Evolutionary conservation across 768 basidiomycete genomes (phyloP), one percentile per base, ranked within the genome.

Genomic region (Auricularia sp.): DNA sequence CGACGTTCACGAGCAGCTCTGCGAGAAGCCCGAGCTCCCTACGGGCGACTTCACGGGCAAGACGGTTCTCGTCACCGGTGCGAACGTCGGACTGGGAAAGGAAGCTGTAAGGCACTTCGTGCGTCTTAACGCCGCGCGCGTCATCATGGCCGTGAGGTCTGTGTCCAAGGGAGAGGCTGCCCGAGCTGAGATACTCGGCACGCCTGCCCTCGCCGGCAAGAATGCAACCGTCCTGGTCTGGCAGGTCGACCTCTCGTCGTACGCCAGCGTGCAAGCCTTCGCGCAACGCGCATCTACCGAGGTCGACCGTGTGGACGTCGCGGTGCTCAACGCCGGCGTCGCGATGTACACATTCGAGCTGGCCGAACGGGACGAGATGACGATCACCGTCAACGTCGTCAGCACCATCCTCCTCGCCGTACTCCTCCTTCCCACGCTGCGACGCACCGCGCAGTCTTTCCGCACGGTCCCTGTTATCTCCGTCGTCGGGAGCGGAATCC

Each of bases 81-180:
- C 61, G 18, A 66, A 66, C 44, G 60, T 62, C 21, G 65, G 65
- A 11, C 62, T 66, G 12, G 65, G 65, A 12, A 47, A 63, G 51
- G 61, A 66, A 53, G 51, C 61, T 6, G 61, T 53, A 14, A 7
- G 39, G 8, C 39, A 42, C 39, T 42, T 42, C 12, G 39, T 42
- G 39, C 39, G 39, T 14, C 39, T 42, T 14, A 14, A 14, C 39
- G 39, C 39, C 7, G 39, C 39, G 39, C 39, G 12, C 39, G 39
- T 42, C 2, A 42, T 42, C 39, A 7, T 42, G 7, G 39, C 39
- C 39, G 39, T 42, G 39, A 7, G 39, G 8, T 42, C 39, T 14
- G 8, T 42, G 8, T 7, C 7, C 8, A 42, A 42, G 39, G 39
- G 39, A 7, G 39, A 42, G 39, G 39, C 39, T 8, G 39, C 39